Base-by-base conservation (phyloP, 1,284 basidiomycete genomes). In the Amylostereum chailletii region DNA sequence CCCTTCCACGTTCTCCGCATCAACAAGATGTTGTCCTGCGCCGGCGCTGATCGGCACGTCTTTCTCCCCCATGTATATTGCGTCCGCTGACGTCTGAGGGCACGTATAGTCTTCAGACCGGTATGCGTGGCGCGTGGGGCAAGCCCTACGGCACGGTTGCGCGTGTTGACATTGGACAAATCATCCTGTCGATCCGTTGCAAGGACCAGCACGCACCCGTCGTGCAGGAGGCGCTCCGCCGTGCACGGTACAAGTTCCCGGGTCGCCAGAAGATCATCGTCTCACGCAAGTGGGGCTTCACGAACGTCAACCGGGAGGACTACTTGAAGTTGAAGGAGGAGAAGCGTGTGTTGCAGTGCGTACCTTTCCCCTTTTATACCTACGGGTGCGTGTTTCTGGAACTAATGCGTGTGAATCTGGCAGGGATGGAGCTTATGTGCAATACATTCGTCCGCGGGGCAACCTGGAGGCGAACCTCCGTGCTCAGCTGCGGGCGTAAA, bases 1-100 rank as follows among this genome's bases (percentile, higher is more conserved):
- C 95, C 95, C 54, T 97, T 90, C 92, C 95, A 98, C 71, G 92
- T 98, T 61, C 75, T 99, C 72, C 90, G 95, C 61, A 98, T 97
- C 87, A 97, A 99, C 90, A 99, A 99, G 86, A 98, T 97, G 91
- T 91, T 98, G 79, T 92, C 89, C 55, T 97, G 95, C 71, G 95
- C 95, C 62, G 95, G 95, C 67, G 94, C 95, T 63, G 95, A 98
- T 94, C 79, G 88, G 85, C 83, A 51, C 37, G 78, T 68, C 5
- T 31, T 3, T 41, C 34, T 37, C 19, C 19, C 19, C 19, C 19
- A 19, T 19, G 19, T 48, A 33, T 47, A n/a, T 45, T 31, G 26
- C 37, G 5, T 45, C 19, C 31, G 34, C 33, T 42, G 26, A 29
- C 6, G 6, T 48, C 27, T 41, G 34, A 32, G 40, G 11, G 46